Evolutionary conservation across 208 protist species (phyloP).

Genomic region (Strigomonas culicis): DNA sequence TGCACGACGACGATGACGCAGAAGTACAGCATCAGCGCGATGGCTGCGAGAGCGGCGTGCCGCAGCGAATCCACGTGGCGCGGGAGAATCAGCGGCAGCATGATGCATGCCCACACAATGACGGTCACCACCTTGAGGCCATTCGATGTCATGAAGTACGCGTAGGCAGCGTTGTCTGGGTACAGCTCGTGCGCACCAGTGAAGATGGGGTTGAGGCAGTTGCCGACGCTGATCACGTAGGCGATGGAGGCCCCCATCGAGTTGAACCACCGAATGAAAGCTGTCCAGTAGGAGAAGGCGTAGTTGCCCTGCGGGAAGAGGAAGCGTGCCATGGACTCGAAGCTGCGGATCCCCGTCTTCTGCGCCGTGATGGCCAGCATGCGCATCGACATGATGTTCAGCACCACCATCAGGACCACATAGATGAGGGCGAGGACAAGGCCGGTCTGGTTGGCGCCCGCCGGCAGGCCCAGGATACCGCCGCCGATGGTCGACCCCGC

Average conservation of each 20-base stretch:
- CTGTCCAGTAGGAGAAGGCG: constrained; percentile 38
- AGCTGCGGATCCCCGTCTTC: constrained; percentile 29
- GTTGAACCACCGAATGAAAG: constrained; percentile 35
- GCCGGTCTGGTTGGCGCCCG: constrained; percentile 26
- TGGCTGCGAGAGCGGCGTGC: constrained; percentile 40
- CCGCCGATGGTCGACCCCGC: constrained; percentile 30
- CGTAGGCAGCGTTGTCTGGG: constrained; percentile 20
- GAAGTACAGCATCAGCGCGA: constrained; percentile 49
- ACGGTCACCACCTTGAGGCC: constrained; percentile 30
- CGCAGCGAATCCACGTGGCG: constrained; percentile 65
- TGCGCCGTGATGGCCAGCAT: constrained; percentile 31
- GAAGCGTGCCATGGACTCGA: constrained; percentile 34
- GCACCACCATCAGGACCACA: constrained; percentile 31
- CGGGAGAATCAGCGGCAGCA: constrained; percentile 59
- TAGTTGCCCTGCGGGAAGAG: constrained; percentile 28
- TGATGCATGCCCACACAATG: constrained; percentile 36
- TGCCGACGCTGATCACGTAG: constrained; percentile 37
- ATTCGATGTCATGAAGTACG: constrained; percentile 22
- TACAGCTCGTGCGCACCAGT: constrained; percentile 10
- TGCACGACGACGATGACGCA: constrained; percentile 39
- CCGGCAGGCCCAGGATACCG: constrained; percentile 37
- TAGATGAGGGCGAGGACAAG: constrained; percentile 30
- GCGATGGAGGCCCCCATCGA: constrained; percentile 23
- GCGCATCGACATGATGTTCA: constrained; percentile 36
- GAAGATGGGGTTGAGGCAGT: constrained; percentile 32